Base-by-base conservation (phyloP, 495 filamentous ascomycete genomes). In the Aspergillus panamensis region DNA sequence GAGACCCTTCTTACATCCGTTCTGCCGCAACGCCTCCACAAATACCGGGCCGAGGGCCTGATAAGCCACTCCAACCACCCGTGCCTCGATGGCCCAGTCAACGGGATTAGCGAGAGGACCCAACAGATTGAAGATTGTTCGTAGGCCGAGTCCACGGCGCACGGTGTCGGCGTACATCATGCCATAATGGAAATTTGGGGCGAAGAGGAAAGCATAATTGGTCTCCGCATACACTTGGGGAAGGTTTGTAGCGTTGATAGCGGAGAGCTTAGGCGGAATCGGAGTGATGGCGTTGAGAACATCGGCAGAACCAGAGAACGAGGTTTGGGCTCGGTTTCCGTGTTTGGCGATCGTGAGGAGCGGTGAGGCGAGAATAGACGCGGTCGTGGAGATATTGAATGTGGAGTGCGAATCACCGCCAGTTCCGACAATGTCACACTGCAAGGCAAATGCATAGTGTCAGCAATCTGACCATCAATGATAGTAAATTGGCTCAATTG, bases 341-440 rank as follows among this genome's bases (percentile, higher is more conserved):
- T 99, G 94, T 73, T 99, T 98, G 54, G 88, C 88, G 51, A 96
- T 79, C 44, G 94, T 76, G 16, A 97, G 81, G 12, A 91, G 73
- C 14, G 88, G 84, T 6, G 92, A 93, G 55, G 89, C 92, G 44
- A 99, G 79, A 65, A 99, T 96, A 6, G 92, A 96, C 4, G 95
- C 83, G 7, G 93, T 96, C 3, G 94, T 97, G 62, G 86, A 91
- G 69, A 99, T 90, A 70, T 99, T 99, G 84, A 96, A 97, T 17
- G 95, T 99, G 69, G 91, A 88, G 77, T 97, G 91, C 32, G 88
- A 87, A 75, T 97, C 94, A 67, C 95, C 95, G 50, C 95, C 95
- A 13, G 95, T 99, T 65, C 95, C 95, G 45, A 97, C 95, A 65
- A 99, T 96, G 70, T 99, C 95, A 72, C 92, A 93, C 87, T 92